A percentile compares a stretch with the other conserved stretches of the same genome.
Evolutionary conservation across 768 basidiomycete species (phyloP).

Genomic region (Rubroboletus satanas): DNA sequence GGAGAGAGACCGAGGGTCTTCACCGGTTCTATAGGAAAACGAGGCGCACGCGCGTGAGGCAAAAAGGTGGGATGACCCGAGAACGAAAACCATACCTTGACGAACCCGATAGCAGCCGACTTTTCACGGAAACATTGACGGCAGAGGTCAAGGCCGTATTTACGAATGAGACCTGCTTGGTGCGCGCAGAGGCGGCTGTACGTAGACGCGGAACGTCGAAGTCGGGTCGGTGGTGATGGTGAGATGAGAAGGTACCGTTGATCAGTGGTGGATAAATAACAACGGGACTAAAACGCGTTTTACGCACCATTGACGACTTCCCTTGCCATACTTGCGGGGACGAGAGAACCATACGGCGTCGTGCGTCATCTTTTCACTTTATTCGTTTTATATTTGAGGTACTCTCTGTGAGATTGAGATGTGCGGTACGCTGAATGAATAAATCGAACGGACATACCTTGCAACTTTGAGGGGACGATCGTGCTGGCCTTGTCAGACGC

Average conservation of each 20-base stretch:
- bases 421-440: not conserved
- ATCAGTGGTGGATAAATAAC: not conserved
- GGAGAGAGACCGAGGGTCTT: not conserved
- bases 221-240: not conserved
- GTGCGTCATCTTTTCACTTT: constrained; percentile 97
- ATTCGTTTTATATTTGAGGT: constrained; percentile 1
- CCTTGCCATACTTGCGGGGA: constrained; percentile 93
- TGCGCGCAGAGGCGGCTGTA: constrained; percentile 91
- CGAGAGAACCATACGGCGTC: constrained; percentile 98
- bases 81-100: constrained; percentile 59
- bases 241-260: not conserved
- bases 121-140: constrained; percentile 99
- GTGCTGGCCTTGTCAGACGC: not conserved
- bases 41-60: not conserved
- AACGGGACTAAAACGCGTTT: not conserved
- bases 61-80: no score
- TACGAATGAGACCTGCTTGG: constrained; percentile 96
- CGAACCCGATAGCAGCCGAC: constrained; percentile 87
- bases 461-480: constrained; percentile 10
- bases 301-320: constrained; percentile 69
- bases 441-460: constrained; percentile 15
- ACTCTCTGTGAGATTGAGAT: not conserved
- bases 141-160: constrained; percentile 95
- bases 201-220: not conserved
- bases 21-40: not conserved